These are phyloP conservation scores for Hypoxylon sp. DNA, from an alignment of 2,329 filamentous ascomycete genomes.

Conservation along the genomic window DNA sequence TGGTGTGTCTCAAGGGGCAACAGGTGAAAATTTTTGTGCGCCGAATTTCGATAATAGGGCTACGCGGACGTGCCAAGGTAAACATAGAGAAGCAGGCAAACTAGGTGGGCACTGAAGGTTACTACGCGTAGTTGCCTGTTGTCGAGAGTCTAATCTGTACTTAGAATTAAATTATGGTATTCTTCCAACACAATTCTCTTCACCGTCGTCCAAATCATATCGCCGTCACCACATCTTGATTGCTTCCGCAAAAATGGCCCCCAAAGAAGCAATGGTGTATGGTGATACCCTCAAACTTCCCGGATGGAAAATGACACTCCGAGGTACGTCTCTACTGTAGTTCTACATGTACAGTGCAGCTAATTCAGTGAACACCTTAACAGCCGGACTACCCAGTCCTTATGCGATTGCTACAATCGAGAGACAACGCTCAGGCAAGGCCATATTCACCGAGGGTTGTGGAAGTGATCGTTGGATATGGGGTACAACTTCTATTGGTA, in stretches of 20 bases:
- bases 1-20: slow-evolving; percentile 33
- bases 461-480: background rate
- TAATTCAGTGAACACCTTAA: background rate
- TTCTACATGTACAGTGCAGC: background rate
- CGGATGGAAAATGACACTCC: background rate
- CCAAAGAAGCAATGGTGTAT: background rate
- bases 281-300: background rate
- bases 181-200: background rate
- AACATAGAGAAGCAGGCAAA: background rate
- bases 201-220: background rate
- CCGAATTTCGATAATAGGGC: slow-evolving; percentile 34
- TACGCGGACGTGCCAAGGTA: slow-evolving; percentile 13
- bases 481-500: background rate
- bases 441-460: background rate
- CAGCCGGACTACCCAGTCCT: background rate
- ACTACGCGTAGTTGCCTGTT: background rate
- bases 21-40: slow-evolving; percentile 36
- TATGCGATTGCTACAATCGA: background rate
- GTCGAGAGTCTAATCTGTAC: background rate
- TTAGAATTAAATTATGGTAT: slow-evolving; percentile 1
- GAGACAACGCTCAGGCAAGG: background rate
- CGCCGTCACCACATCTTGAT: background rate
- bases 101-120: background rate
- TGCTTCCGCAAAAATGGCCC: background rate
- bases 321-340: background rate